Conservation (phyloP, 768 basidiomycete genomes). For the Phylloporus rhodoxanthus region DNA sequence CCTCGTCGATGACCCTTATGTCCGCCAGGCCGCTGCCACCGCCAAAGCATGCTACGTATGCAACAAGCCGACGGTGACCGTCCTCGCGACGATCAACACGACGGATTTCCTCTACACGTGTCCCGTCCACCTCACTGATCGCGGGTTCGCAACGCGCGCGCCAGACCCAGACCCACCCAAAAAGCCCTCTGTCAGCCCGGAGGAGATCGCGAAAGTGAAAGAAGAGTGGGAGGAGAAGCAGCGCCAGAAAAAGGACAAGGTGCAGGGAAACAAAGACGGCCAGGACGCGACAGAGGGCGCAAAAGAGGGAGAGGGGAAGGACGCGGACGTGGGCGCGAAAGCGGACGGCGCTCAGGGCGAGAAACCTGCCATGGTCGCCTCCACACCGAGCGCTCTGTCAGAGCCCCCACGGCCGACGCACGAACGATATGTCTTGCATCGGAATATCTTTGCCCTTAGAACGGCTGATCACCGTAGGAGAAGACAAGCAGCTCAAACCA, state of each 20-base stretch:
- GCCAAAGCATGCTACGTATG: slow-evolving; percentile 75
- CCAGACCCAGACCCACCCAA: slow-evolving; percentile 38
- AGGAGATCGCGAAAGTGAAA: slow-evolving; percentile 74
- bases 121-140: slow-evolving; percentile 71
- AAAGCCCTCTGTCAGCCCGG: slow-evolving; percentile 40
- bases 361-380: slow-evolving; percentile 14
- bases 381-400: slow-evolving; percentile 22
- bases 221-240: slow-evolving; percentile 77
- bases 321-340: slow-evolving; percentile 34
- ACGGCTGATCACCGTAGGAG: slow-evolving; percentile 67
- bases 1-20: not conserved
- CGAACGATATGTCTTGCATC: slow-evolving; percentile 74
- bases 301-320: slow-evolving; percentile 28
- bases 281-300: slow-evolving; percentile 11
- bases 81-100: slow-evolving; percentile 78
- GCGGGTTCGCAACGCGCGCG: slow-evolving; percentile 61
- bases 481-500: slow-evolving; percentile 59
- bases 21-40: slow-evolving; percentile 64
- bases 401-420: slow-evolving; percentile 46
- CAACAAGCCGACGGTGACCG: slow-evolving; percentile 72
- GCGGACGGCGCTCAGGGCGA: slow-evolving; percentile 21
- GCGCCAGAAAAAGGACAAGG: slow-evolving; percentile 50
- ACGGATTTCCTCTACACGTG: slow-evolving; percentile 87
- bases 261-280: slow-evolving; percentile 31
- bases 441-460: slow-evolving; percentile 78